These are phyloP conservation scores for Coemansia guatemalensis DNA, from an alignment of 192 early-diverging fungal genomes.

Conservation along the genomic window DNA sequence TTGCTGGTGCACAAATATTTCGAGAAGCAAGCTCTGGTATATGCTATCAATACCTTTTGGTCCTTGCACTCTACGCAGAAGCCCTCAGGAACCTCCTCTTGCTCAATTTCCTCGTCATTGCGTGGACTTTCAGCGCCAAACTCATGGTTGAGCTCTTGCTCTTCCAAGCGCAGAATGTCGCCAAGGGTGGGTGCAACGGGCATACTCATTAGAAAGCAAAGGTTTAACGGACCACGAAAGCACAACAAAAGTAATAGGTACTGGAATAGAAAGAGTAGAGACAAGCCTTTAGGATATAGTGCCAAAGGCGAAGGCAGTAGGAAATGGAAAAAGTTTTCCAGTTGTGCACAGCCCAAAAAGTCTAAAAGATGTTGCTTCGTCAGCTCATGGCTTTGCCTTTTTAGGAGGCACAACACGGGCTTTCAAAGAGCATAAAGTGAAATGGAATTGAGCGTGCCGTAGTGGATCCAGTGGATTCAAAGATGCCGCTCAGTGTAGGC, in stretches of 20 bases:
- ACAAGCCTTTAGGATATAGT: not conserved
- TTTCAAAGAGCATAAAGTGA: no score
- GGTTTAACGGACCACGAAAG: conserved; percentile 1
- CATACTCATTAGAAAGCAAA: conserved; percentile 34
- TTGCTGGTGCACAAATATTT: not conserved
- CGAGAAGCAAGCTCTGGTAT: not conserved
- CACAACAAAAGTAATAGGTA: not conserved
- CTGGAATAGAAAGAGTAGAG: not conserved
- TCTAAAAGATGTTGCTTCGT: no score
- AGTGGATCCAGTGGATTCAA: no score
- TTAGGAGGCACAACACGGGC: no score
- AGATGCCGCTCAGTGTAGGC: no score
- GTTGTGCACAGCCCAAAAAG: no score
- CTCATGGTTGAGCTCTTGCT: conserved; percentile 18
- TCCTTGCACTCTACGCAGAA: conserved; percentile 91
- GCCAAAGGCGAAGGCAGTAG: not conserved
- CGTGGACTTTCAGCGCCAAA: conserved; percentile 7
- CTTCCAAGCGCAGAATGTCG: conserved; percentile 43
- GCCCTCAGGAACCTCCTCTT: conserved; percentile 59
- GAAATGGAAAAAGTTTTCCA: not conserved
- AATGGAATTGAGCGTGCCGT: no score
- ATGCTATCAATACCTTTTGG: conserved; percentile 55
- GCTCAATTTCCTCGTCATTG: conserved; percentile 1
- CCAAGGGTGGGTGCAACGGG: conserved; percentile 38
- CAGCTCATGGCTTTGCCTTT: no score